phyloP scores from a whole-genome alignment of 345 rosid genomes.

The Sisymbrium altissimum region DNA sequence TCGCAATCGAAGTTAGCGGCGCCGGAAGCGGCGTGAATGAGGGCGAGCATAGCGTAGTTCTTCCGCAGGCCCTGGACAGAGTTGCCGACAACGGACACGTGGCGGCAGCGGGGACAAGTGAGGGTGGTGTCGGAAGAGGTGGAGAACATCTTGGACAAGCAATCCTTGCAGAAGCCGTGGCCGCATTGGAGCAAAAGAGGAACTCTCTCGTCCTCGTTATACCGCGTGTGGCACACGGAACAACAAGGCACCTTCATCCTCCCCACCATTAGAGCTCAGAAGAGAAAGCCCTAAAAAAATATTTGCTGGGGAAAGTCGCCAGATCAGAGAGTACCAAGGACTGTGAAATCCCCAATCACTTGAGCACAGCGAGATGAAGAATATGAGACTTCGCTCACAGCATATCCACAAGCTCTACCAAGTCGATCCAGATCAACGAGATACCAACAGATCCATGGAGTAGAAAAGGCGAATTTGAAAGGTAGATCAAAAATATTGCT shows the following conservation, averaged over 20 bases:
- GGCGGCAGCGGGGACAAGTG: conserved; percentile 90
- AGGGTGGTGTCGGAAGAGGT: conserved; percentile 74
- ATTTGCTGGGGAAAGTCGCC: conserved; percentile 9
- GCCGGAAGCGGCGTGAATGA: conserved; percentile 51
- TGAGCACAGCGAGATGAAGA: background rate
- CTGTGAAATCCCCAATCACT: conserved; percentile 26
- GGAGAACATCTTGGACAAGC: conserved; percentile 82
- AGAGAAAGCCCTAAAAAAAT: conserved; percentile 24
- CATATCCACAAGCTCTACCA: background rate
- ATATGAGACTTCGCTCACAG: conserved; percentile 13
- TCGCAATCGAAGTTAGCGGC: conserved; percentile 60
- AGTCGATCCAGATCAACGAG: conserved; percentile 30
- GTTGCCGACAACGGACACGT: conserved; percentile 86
- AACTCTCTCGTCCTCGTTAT: conserved; percentile 87
- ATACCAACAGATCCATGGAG: conserved; percentile 32
- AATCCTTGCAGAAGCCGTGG: conserved; percentile 91
- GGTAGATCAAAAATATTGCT: conserved; percentile 32
- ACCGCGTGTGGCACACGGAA: conserved; percentile 88
- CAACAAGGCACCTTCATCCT: conserved; percentile 80
- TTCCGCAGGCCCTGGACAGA: conserved; percentile 79
- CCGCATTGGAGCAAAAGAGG: conserved; percentile 93
- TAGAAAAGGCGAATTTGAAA: conserved; percentile 12
- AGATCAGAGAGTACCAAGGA: conserved; percentile 11
- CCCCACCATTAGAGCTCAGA: conserved; percentile 27
- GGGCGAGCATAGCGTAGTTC: conserved; percentile 80